Conservation (phyloP, 1,284 basidiomycete genomes). For the Ustilago hordei region DNA sequence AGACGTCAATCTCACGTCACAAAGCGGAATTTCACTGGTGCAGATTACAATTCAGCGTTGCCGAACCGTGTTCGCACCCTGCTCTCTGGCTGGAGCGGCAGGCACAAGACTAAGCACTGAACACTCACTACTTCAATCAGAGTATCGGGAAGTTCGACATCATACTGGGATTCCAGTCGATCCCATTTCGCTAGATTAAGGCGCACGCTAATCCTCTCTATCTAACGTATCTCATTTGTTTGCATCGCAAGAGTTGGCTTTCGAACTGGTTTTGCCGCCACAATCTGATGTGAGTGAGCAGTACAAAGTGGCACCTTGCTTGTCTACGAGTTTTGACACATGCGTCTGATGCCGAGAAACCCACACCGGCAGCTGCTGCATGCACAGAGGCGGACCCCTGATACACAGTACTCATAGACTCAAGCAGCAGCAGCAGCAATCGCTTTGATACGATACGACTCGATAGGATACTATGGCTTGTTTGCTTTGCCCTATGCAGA, state of each 20-base stretch:
- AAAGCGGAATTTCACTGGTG: neutral
- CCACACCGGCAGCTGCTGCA: neutral
- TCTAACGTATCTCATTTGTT: neutral
- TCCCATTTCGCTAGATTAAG: neutral
- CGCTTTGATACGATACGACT: no score
- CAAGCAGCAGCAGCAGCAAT: no score
- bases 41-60: neutral
- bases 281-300: neutral
- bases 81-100: neutral
- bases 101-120: neutral
- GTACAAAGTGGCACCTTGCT: neutral
- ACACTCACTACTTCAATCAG: neutral
- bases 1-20: neutral
- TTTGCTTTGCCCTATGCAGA: neutral
- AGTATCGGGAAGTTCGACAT: neutral
- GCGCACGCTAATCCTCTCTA: neutral
- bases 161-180: neutral
- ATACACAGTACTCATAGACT: neutral
- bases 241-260: neutral
- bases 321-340: neutral
- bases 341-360: slow-evolving; percentile 1
- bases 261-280: neutral
- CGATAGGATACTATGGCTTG: neutral
- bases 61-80: neutral
- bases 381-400: no score